phyloP scores from a whole-genome alignment of 2,329 filamentous ascomycete species.

The Biscogniauxia mediterranea region DNA sequence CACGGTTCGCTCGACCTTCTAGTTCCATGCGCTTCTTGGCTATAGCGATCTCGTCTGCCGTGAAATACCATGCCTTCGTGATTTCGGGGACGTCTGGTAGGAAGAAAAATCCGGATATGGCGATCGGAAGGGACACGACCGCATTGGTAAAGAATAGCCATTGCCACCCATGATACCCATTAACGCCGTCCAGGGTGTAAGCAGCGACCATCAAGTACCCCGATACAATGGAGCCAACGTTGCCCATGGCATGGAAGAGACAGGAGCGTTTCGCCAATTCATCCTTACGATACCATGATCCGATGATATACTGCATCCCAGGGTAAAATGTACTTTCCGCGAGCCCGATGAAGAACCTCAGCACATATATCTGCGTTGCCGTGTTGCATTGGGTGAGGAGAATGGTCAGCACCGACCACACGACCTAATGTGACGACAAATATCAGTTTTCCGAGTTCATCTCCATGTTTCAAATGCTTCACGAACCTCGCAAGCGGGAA shows the following conservation, averaged over 20 bases:
- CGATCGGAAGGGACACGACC: slow-evolving; percentile 55
- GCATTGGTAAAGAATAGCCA: slow-evolving; percentile 51
- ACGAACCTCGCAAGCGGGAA: neutral
- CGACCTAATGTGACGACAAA: neutral
- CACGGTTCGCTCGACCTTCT: slow-evolving; percentile 21
- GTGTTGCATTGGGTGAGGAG: slow-evolving; percentile 17
- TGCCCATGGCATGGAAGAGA: slow-evolving; percentile 46
- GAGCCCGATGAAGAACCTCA: slow-evolving; percentile 30
- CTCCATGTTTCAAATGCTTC: neutral
- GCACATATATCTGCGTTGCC: slow-evolving; percentile 25
- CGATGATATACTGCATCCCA: slow-evolving; percentile 26
- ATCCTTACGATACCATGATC: slow-evolving; percentile 31
- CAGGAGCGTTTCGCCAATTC: slow-evolving; percentile 45
- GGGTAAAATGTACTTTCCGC: slow-evolving; percentile 19
- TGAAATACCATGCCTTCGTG: slow-evolving; percentile 23
- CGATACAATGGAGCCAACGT: slow-evolving; percentile 47
- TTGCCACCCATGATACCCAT: slow-evolving; percentile 44
- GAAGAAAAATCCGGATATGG: slow-evolving; percentile 49
- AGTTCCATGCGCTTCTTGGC: slow-evolving; percentile 20
- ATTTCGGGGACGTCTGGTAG: slow-evolving; percentile 24
- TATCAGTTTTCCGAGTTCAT: too few species aligned
- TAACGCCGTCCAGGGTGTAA: slow-evolving; percentile 46
- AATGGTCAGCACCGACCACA: neutral
- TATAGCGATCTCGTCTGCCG: slow-evolving; percentile 18
- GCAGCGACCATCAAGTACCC: slow-evolving; percentile 50